Base-by-base conservation (phyloP, 2,329 filamentous ascomycete species). In the Colletotrichum tamarilloi region DNA sequence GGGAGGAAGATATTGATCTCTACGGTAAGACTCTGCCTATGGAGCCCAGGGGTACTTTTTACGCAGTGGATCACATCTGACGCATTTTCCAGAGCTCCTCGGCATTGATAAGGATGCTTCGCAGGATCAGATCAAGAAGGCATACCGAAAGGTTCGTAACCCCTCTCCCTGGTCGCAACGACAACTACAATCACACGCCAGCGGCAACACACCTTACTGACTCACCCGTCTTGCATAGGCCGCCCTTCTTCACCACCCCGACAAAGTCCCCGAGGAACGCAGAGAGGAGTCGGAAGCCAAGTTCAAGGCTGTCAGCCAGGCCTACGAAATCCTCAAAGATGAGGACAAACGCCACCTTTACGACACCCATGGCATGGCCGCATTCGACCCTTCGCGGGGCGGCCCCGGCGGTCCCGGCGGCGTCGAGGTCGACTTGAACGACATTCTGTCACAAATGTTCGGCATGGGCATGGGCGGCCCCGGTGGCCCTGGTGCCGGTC, bases 311-410 rank as follows among this genome's bases (percentile, higher is more conserved):
- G 92, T 97, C 71, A 95, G 94, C 73, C 93, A 97, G 85, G 97
- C 97, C 78, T 99, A 99, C 87, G 97, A 99, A 82, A 98, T 99
- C 81, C 94, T 99, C 68, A 93, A 91, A 85, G 96, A 99, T 87
- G 96, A 98, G 75, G 92, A 98, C 75, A 98, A 97, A 84, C 93
- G 97, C 79, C 89, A 94, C 69, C 85, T 97, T 75, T 99, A 99
- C 86, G 97, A 99, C 81, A 92, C 91, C 75, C 94, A 98, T 81
- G 97, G 97, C 85, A 98, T 98, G 95, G 91, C 94, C 56, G 97
- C 96, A 72, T 98, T 99, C 81, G 95, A 98, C 81, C 91, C 93
- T 63, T 92, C 91, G 49, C 87, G 91, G 67, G 89, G 90, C 71
- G 70, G 58, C 7, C 62, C 62, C 56, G 92, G 92, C 66, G 87